Evolutionary conservation across 2,329 filamentous ascomycete species (phyloP), one percentile per base, ranked within the genome.

Genomic region (Aplosporella prunicola): DNA sequence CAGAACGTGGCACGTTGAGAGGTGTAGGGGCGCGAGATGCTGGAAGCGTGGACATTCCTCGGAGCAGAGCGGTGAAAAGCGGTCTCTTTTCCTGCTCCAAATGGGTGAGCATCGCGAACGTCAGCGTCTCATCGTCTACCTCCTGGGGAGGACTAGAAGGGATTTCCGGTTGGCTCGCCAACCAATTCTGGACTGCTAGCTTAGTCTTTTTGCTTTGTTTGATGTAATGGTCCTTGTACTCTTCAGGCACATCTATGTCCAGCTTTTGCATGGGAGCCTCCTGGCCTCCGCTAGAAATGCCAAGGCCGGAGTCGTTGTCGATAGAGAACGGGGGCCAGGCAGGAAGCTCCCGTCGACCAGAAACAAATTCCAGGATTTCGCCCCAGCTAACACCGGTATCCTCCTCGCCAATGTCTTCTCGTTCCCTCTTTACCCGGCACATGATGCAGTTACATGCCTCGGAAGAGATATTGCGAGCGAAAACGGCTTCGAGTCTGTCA

Each of bases 141-240:
- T 94, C 89, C 43, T 88, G 80, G 0, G 87, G 87, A 2, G 85
- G 80, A 35, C 80, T 81, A 1, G 76, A 76, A 2, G 80, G 74
- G 11, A 76, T 73, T 43, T 87, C 81, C 20, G 80, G 79, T 49
- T 89, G 89, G 42, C 76, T 81, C 23, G 74, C 80, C 44, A 96
- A 75, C 89, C 89, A 96, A 51, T 75, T 82, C 57, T 95, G 86
- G 1, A 96, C 89, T 1, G 82, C 82, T n/a, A 80, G 76, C 52
- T 88, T 84, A 13, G 89, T 93, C 64, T 94, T 94, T 57, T 87
- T 86, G 5, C 85, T 88, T 57, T 95, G 88, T 25, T 83, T 80
- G 34, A 93, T 76, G 56, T 93, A 96, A 55, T 95, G 87, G 36
- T 91, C 87, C 30, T 86, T 76, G 53, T 89, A 94, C 57, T 95